Evolutionary conservation across 176 grass and related monocot species (phyloP).

Genomic region (Eragrostis curvula): DNA sequence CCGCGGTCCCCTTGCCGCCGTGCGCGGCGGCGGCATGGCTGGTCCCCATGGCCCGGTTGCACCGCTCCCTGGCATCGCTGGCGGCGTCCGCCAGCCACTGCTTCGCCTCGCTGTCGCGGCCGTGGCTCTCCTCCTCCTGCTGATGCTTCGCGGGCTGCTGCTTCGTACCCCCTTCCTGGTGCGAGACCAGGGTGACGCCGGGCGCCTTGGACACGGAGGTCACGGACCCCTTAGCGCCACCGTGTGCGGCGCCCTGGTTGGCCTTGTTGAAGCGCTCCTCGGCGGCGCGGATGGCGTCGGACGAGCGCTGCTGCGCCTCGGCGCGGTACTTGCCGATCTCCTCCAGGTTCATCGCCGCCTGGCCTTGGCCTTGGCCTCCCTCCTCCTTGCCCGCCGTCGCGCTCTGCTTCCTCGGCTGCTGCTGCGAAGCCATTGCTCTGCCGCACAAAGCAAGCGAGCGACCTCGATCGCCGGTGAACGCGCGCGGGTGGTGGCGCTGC

Average conservation of each 20-base stretch:
- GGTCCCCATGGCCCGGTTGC: constrained; percentile 54
- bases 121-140: not conserved
- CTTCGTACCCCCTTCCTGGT: constrained; percentile 31
- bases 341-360: constrained; percentile 46
- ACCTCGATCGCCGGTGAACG: not conserved
- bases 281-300: constrained; percentile 61
- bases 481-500: not conserved
- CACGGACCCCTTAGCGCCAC: no score
- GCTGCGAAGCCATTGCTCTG: constrained; percentile 57
- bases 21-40: constrained; percentile 7
- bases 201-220: constrained; percentile 32
- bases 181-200: constrained; percentile 7
- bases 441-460: not conserved
- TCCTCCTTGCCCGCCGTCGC: constrained; percentile 25
- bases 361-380: not conserved
- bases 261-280: constrained; percentile 74
- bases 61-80: constrained; percentile 47
- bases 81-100: constrained; percentile 56
- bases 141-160: not conserved
- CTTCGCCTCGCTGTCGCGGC: constrained; percentile 12
- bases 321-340: constrained; percentile 75
- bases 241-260: constrained; percentile 26
- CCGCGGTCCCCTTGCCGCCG: constrained; percentile 24
- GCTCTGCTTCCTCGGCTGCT: constrained; percentile 38
- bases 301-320: constrained; percentile 73